Conservation (phyloP, 306 rosid species). For the Lupinus albus region DNA sequence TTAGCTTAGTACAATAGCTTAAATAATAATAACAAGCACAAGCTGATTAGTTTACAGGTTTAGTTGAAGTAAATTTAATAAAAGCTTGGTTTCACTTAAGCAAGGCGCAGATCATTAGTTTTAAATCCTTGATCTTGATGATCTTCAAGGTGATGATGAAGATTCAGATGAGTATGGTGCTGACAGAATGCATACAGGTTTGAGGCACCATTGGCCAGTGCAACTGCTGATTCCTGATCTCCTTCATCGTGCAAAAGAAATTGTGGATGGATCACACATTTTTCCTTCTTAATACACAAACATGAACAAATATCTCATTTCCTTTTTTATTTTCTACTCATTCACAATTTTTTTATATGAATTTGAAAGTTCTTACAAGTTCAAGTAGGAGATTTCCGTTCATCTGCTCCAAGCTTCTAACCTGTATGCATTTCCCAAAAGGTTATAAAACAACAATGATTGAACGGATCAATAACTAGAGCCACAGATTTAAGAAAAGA, state of each 20-base stretch:
- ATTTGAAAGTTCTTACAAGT: conserved; percentile 48
- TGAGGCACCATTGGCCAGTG: conserved; percentile 66
- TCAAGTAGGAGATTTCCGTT: conserved; percentile 48
- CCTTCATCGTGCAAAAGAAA: conserved; percentile 55
- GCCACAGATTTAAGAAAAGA: neutral
- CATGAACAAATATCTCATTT: neutral
- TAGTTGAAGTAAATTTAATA: conserved; percentile 15
- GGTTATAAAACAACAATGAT: neutral
- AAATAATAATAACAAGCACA: conserved; percentile 27
- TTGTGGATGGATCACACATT: conserved; percentile 65
- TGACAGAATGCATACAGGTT: conserved; percentile 57
- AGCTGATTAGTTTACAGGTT: conserved; percentile 34
- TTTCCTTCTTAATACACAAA: conserved; percentile 50
- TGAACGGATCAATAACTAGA: neutral
- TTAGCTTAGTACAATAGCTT: conserved; percentile 24
- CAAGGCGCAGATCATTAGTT: conserved; percentile 57
- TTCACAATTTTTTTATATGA: neutral
- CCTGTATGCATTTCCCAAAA: conserved; percentile 38
- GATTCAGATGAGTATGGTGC: conserved; percentile 47
- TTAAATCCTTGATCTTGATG: conserved; percentile 16
- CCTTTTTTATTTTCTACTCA: neutral
- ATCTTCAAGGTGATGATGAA: conserved; percentile 36
- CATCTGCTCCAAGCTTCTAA: conserved; percentile 56
- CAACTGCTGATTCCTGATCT: conserved; percentile 58
- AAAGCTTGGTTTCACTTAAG: conserved; percentile 35